These are phyloP conservation scores for Phlyctochytrium arcticum DNA, from an alignment of 192 early-diverging fungal genomes.

Conservation along the genomic window DNA sequence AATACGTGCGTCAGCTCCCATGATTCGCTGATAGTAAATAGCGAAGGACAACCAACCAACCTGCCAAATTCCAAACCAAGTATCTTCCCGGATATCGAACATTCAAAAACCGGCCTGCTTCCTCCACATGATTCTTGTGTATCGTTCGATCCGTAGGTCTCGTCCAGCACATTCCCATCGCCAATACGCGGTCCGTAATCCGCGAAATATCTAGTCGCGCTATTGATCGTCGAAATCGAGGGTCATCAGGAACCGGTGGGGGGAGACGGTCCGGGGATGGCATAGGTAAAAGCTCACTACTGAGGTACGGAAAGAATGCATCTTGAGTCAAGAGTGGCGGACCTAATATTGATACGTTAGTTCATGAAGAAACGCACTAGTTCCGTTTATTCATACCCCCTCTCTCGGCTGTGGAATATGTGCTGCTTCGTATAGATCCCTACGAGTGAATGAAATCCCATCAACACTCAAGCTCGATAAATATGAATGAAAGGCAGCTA, in stretches of 20 bases:
- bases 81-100: conserved; percentile 42
- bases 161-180: conserved; percentile 39
- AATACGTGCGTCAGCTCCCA: not conserved
- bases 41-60: conserved; percentile 8
- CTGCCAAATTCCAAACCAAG: conserved; percentile 57
- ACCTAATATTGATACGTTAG: not conserved
- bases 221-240: conserved; percentile 14
- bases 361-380: no score
- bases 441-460: no score
- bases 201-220: conserved; percentile 41
- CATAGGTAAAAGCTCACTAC: not conserved
- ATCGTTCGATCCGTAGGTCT: conserved; percentile 16
- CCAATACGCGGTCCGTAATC: conserved; percentile 49
- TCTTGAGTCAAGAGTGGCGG: conserved; percentile 11
- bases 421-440: no score
- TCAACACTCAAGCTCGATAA: no score
- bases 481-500: no score
- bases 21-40: not conserved
- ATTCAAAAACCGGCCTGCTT: conserved; percentile 49
- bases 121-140: conserved; percentile 44
- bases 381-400: no score
- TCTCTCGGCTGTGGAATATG: no score
- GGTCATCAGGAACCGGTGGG: conserved; percentile 14
- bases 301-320: conserved; percentile 12
- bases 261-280: not conserved